A percentile compares a stretch with the other conserved stretches of the same genome.
Conservation (phyloP, 148 eudicot genomes). For the Spergularia bocconei region DNA sequence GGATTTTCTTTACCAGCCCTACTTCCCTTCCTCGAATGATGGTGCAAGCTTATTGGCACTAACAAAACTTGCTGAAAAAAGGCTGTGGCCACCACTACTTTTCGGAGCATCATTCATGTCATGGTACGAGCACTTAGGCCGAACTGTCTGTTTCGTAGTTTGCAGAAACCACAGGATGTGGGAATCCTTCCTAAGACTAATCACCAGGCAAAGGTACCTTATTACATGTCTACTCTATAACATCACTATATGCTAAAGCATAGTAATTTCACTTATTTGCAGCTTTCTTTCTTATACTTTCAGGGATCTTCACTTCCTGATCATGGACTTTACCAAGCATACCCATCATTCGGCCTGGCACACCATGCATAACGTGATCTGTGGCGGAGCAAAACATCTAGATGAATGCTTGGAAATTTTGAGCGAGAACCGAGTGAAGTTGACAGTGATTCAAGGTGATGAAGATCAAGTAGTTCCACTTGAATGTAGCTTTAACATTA, state of each 20-base stretch:
- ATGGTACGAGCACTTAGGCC: constrained; percentile 87
- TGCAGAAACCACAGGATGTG: constrained; percentile 63
- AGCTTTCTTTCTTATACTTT: not conserved
- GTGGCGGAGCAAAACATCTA: constrained; percentile 61
- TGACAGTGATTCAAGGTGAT: constrained; percentile 55
- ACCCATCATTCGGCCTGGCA: constrained; percentile 96
- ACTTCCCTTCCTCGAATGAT: constrained; percentile 38
- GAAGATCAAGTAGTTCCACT: constrained; percentile 57
- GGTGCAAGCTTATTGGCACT: constrained; percentile 47
- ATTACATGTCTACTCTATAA: not conserved
- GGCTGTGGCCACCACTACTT: constrained; percentile 63
- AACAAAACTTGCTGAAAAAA: constrained; percentile 47
- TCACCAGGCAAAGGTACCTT: constrained; percentile 51
- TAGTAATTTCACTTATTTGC: too few species aligned
- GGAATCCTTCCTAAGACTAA: constrained; percentile 51
- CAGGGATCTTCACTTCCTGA: constrained; percentile 50
- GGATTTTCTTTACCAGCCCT: constrained; percentile 46
- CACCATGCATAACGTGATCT: constrained; percentile 72
- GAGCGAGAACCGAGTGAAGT: constrained; percentile 24
- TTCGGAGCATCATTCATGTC: constrained; percentile 79
- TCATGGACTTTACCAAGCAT: constrained; percentile 50
- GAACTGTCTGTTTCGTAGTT: constrained; percentile 55
- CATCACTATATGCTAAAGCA: not conserved
- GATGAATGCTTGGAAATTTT: constrained; percentile 49
- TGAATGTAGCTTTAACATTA: constrained; percentile 57